A percentile compares a stretch with the other conserved stretches of the same genome.
Evolutionary conservation across 345 rosid genomes (phyloP).

Genomic region (Citrus mangshanensis): DNA sequence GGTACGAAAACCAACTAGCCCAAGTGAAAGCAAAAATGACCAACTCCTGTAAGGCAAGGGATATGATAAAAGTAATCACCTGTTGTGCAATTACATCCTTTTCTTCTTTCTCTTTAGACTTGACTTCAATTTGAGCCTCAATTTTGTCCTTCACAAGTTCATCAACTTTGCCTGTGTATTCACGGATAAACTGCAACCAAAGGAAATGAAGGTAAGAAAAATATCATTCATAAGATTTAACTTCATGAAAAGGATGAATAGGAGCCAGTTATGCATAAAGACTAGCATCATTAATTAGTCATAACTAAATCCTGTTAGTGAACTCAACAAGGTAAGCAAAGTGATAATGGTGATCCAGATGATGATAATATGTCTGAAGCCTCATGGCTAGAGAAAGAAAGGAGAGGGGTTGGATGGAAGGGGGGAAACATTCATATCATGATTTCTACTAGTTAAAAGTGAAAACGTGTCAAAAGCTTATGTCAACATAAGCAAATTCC

Average conservation of each 20-base stretch:
- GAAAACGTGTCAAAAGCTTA: not conserved
- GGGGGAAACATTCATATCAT: not conserved
- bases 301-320: not conserved
- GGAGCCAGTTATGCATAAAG: not conserved
- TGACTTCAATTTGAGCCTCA: conserved; percentile 61
- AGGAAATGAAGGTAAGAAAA: not conserved
- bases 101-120: conserved; percentile 72
- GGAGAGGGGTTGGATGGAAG: too few relatives aligned
- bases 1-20: not conserved
- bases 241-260: not conserved
- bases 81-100: conserved; percentile 81
- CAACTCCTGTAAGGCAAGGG: not conserved
- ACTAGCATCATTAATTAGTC: not conserved
- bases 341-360: not conserved
- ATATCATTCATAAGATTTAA: not conserved
- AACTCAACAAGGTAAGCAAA: not conserved
- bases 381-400: not conserved
- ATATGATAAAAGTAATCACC: conserved; percentile 35
- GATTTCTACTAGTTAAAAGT: not conserved
- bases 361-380: not conserved
- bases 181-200: conserved; percentile 62
- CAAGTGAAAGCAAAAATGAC: not conserved
- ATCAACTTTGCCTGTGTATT: conserved; percentile 76
- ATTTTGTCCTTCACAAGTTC: conserved; percentile 76
- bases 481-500: not conserved